Evolutionary conservation across 768 basidiomycete genomes (phyloP).

Genomic region (Tulasnella sp.): DNA sequence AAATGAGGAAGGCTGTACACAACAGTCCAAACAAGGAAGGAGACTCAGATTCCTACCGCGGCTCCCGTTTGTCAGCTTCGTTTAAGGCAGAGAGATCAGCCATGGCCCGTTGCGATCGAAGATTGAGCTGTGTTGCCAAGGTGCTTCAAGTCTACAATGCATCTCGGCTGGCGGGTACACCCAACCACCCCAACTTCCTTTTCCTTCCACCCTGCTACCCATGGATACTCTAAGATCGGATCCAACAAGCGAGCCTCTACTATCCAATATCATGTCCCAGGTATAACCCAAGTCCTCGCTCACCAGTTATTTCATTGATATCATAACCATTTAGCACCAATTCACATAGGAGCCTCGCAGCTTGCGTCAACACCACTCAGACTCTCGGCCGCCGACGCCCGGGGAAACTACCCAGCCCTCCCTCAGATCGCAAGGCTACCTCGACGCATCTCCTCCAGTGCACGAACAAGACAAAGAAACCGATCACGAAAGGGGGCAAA

Average conservation of each 20-base stretch:
- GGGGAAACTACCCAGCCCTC: no score
- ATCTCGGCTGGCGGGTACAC: neutral
- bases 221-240: no score
- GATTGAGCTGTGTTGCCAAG: neutral
- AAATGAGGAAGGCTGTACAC: neutral
- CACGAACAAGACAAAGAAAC: no score
- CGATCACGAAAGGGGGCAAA: no score
- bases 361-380: no score
- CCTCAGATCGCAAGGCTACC: no score
- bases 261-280: neutral
- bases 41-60: neutral
- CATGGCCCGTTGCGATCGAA: neutral
- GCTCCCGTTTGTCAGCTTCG: neutral
- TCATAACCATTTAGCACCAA: no score
- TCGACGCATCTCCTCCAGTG: no score
- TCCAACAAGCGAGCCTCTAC: neutral
- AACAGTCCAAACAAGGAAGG: neutral
- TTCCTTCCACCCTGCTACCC: neutral
- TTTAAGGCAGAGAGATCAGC: neutral
- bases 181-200: neutral
- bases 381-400: no score
- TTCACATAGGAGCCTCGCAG: no score
- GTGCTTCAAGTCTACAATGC: neutral
- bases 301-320: no score
- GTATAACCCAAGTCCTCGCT: no score